Conservation (phyloP, 768 basidiomycete species). For the Xerocomellus intermedius region DNA sequence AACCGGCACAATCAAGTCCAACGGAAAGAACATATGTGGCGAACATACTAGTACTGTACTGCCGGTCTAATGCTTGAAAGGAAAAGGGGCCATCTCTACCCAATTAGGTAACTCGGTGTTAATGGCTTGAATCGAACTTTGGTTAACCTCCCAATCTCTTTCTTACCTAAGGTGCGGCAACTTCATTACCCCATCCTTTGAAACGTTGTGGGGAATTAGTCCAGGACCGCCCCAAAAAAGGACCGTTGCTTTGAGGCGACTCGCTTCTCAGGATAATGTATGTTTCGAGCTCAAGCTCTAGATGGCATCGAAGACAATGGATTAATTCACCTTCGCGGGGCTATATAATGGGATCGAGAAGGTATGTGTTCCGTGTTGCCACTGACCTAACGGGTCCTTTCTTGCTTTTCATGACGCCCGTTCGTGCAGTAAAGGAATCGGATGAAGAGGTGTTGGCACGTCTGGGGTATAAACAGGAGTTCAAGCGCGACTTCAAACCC, state of each 20-base stretch:
- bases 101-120: no score
- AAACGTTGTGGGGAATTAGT: neutral
- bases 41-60: no score
- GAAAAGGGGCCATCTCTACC: no score
- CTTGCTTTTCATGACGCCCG: neutral
- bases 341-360: neutral
- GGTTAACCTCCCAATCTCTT: neutral
- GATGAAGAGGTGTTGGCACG: constrained; percentile 29
- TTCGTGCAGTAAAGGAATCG: constrained; percentile 2
- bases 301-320: neutral
- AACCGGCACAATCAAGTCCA: no score
- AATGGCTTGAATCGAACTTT: neutral
- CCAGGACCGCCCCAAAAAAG: neutral
- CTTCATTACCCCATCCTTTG: neutral
- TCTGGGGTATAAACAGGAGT: constrained; percentile 36
- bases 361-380: no score
- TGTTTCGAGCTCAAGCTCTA: neutral
- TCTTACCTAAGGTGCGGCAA: neutral
- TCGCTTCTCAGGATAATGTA: neutral
- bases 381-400: neutral
- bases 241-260: neutral
- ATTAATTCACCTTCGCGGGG: neutral
- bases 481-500: constrained; percentile 31
- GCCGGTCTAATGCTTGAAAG: no score
- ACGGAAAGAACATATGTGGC: no score